These are phyloP conservation scores for Aureobasidium sp. DNA, from an alignment of 2,329 filamentous ascomycete species.

Conservation along the genomic window DNA sequence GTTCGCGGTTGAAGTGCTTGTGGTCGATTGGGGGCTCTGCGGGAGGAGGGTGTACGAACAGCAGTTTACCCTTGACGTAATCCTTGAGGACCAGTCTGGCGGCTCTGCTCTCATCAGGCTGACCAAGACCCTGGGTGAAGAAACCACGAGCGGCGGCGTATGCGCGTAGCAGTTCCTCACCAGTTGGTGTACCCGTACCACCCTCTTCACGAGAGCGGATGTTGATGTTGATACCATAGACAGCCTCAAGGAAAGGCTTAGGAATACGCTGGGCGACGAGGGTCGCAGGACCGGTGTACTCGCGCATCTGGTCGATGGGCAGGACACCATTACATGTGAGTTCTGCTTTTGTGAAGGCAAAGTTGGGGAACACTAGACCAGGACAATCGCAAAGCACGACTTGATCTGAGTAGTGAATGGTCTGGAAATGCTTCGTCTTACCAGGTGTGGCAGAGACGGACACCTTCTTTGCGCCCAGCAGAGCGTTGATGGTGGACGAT, in stretches of 20 bases:
- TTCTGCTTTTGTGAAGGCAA: conserved; percentile 91
- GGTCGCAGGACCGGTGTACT: conserved; percentile 78
- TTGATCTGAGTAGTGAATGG: conserved; percentile 81
- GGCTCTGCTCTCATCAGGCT: conserved; percentile 87
- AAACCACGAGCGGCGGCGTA: conserved; percentile 89
- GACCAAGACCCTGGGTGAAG: conserved; percentile 77
- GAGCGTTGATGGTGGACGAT: conserved; percentile 96
- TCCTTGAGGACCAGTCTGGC: conserved; percentile 88
- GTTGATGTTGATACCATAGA: conserved; percentile 86
- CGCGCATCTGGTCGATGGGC: conserved; percentile 91
- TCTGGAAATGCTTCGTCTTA: conserved; percentile 99
- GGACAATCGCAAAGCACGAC: conserved; percentile 96
- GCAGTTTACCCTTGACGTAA: conserved; percentile 91
- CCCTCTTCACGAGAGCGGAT: conserved; percentile 81
- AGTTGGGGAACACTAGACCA: conserved; percentile 97
- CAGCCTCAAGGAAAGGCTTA: conserved; percentile 76
- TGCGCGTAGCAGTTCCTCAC: conserved; percentile 72
- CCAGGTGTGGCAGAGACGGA: conserved; percentile 95
- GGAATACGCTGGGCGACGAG: conserved; percentile 82
- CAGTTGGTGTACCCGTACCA: conserved; percentile 77
- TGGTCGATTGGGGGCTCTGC: conserved; percentile 55
- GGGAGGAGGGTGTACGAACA: conserved; percentile 85
- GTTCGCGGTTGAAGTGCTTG: conserved; percentile 73
- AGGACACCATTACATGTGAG: conserved; percentile 91
- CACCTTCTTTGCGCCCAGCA: conserved; percentile 98